These are phyloP conservation scores for Coniochaeta sp. DNA, from an alignment of 2,329 filamentous ascomycete species.

Conservation along the genomic window DNA sequence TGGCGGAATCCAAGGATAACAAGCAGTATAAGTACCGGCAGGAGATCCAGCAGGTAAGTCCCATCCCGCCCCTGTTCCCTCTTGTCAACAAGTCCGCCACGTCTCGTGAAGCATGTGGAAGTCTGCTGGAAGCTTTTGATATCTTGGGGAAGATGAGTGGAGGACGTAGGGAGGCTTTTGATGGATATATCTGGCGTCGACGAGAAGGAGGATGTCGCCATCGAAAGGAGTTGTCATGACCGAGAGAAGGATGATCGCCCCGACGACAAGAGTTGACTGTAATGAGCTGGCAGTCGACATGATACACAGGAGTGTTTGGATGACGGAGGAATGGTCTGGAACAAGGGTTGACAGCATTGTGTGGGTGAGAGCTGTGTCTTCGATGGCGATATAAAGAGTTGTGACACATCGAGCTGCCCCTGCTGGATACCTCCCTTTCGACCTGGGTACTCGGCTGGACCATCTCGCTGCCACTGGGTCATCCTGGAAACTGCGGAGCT, in stretches of 20 bases:
- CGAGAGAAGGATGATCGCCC: too few species aligned
- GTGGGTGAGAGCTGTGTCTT: background rate
- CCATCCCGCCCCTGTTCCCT: background rate
- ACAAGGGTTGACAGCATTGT: too few species aligned
- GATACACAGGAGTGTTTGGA: too few species aligned
- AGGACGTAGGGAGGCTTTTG: too few species aligned
- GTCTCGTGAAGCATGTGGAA: background rate
- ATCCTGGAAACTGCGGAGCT: too few species aligned
- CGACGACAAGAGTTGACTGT: too few species aligned
- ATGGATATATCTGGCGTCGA: too few species aligned
- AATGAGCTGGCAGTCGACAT: too few species aligned
- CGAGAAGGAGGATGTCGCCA: too few species aligned
- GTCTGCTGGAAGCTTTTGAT: too few species aligned
- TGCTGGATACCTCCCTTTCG: background rate
- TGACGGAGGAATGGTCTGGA: background rate
- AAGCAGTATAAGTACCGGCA: slow-evolving; percentile 78
- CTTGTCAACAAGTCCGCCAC: background rate
- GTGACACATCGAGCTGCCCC: background rate
- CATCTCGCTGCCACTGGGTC: background rate
- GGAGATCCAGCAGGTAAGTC: slow-evolving; percentile 90
- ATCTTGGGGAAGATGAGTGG: slow-evolving; percentile 4
- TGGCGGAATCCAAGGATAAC: slow-evolving; percentile 67
- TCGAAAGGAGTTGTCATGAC: too few species aligned
- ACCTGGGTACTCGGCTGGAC: background rate
- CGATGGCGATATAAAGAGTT: background rate